Evolutionary conservation across 352 stramenopile genomes (phyloP).

Genomic region (Pythium grandisporangium): DNA sequence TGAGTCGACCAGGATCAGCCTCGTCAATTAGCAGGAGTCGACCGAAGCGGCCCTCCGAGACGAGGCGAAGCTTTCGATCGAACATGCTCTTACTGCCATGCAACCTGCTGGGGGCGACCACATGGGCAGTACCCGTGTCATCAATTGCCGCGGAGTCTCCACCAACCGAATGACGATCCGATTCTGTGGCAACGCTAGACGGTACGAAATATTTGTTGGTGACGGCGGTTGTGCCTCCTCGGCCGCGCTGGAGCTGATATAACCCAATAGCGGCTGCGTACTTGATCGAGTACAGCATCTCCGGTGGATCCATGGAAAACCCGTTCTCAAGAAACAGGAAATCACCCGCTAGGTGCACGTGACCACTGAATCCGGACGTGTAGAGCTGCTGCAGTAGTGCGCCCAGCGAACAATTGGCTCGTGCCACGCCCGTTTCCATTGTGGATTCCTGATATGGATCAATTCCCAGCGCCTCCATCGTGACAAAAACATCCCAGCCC

Average conservation of each 20-base stretch:
- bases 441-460: constrained; percentile 23
- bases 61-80: constrained; percentile 22
- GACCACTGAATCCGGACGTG: constrained; percentile 32
- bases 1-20: constrained; percentile 15
- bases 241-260: constrained; percentile 2
- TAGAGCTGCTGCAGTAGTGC: constrained; percentile 42
- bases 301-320: constrained; percentile 17
- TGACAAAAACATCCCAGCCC: constrained; percentile 32
- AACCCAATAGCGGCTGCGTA: constrained; percentile 26
- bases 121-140: neutral
- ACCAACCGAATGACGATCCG: neutral
- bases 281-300: constrained; percentile 23
- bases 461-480: constrained; percentile 28
- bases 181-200: neutral
- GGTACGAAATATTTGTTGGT: neutral
- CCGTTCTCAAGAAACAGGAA: constrained; percentile 34
- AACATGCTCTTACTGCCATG: constrained; percentile 34
- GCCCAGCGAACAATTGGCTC: constrained; percentile 26
- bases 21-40: constrained; percentile 30
- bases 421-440: constrained; percentile 10
- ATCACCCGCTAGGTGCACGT: constrained; percentile 31
- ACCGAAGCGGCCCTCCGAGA: constrained; percentile 21
- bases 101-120: no score
- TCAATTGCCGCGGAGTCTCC: neutral
- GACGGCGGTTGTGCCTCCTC: constrained; percentile 2